Evolutionary conservation across 768 basidiomycete species (phyloP), one percentile per base, ranked within the genome.

Genomic region (Sutorius australiensis): DNA sequence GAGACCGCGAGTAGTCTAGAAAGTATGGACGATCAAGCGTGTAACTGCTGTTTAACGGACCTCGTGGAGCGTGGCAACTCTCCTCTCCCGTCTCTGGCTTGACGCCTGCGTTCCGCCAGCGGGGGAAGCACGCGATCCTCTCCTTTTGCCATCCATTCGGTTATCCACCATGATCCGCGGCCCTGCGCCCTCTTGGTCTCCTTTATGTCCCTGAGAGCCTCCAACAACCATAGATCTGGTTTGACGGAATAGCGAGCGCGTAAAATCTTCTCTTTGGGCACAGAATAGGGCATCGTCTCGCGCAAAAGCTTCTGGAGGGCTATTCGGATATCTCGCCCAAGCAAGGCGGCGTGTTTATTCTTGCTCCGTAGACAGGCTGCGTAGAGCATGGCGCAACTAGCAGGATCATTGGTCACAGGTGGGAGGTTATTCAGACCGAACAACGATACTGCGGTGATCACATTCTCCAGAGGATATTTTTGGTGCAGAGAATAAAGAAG

Each of bases 401-500:
- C 67, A 17, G 81, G 74, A 65, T 88, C 86, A n/a, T 72, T 61
- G 6, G 79, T 72, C 36, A 83, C 70, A 0, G 78, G 73, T 0
- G 82, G 75, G 21, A 87, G 76, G 13, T 72, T 67, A 66, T 86
- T 84, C 9, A 79, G 63, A 48, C 74, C 70, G 58, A 78, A 83
- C 3, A 87, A 74, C 7, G 83, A 76, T 2, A 79, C 71, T 7
- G 80, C 75, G 1, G 80, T 66, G 47, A 84, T 72, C 37, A 75
- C 63, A 53, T 80, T 70, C 17, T 77, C 67, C 19, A 86, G 64
- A 1, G 82, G 76, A 53, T 77, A 64, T 16, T 72, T 60, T 44
- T 67, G 53, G 61, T 81, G 78, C 3, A 87, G 70, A 1, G 82
- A 75, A 53, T 86, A 80, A 1, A 87, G 63, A 41, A 88, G 77